These are phyloP conservation scores for Sungouiozyma intestinalis DNA, from an alignment of 805 yeast species.

Conservation along the genomic window DNA sequence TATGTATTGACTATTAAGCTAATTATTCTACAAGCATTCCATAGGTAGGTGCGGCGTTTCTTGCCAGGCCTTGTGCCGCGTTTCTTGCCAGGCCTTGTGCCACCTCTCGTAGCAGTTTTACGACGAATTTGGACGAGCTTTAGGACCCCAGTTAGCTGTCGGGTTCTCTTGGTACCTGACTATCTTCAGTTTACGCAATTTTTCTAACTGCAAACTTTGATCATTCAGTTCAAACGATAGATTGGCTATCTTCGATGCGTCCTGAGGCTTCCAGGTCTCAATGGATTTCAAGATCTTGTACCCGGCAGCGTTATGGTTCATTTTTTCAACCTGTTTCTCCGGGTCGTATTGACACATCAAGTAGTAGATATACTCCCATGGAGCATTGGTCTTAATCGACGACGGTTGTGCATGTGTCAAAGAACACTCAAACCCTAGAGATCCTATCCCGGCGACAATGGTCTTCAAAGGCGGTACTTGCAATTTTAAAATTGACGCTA, in stretches of 20 bases:
- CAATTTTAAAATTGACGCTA: constrained; percentile 66
- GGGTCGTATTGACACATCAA: constrained; percentile 54
- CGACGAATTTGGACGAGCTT: constrained; percentile 50
- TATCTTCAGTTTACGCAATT: constrained; percentile 63
- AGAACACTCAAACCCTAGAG: constrained; percentile 72
- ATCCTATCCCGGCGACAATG: constrained; percentile 71
- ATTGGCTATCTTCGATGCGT: constrained; percentile 5
- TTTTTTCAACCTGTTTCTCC: constrained; percentile 28
- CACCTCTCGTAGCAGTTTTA: too few relatives aligned
- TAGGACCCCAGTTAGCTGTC: constrained; percentile 94
- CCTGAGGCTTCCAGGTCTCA: constrained; percentile 12
- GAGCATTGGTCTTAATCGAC: constrained; percentile 82
- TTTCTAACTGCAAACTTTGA: constrained; percentile 45
- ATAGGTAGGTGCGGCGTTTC: too few relatives aligned
- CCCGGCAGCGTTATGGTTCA: constrained; percentile 47
- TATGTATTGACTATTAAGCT: neutral
- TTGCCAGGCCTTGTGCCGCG: too few relatives aligned
- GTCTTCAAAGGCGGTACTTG: constrained; percentile 73
- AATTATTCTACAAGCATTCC: too few relatives aligned
- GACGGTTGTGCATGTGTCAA: constrained; percentile 84
- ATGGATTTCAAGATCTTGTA: constrained; percentile 41
- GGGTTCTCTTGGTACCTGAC: constrained; percentile 91
- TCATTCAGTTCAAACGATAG: constrained; percentile 52
- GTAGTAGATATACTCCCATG: constrained; percentile 70
- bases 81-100: too few relatives aligned